A percentile compares a stretch with the other conserved stretches of the same genome.
phyloP scores from a whole-genome alignment of 2,329 filamentous ascomycete genomes.

The Monosporascus sp. region DNA sequence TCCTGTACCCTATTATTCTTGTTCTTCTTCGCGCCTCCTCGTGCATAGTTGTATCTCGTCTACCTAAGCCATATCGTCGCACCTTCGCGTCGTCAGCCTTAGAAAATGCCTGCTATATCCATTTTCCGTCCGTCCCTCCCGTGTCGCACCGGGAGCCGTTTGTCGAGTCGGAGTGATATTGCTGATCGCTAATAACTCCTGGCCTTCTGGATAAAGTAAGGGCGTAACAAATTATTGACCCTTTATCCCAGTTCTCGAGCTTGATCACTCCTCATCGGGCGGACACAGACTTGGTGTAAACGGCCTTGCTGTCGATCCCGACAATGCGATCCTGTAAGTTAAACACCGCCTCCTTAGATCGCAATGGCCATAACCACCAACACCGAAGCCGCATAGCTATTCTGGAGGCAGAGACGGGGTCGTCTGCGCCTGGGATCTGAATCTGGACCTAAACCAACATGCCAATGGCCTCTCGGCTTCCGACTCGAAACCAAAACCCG shows the following conservation, averaged over 20 bases:
- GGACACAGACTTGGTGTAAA: slow-evolving; percentile 94
- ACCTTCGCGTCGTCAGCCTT: no score
- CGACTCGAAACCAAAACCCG: slow-evolving; percentile 32
- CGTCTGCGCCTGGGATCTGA: slow-evolving; percentile 91
- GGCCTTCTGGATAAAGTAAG: no score
- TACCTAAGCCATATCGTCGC: no score
- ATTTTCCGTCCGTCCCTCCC: slow-evolving; percentile 1
- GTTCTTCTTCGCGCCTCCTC: slow-evolving; percentile 15
- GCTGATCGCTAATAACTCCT: not conserved
- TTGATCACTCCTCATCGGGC: slow-evolving; percentile 55
- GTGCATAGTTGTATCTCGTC: not conserved
- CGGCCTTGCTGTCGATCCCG: slow-evolving; percentile 79
- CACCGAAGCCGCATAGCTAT: slow-evolving; percentile 56
- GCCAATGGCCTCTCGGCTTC: slow-evolving; percentile 20
- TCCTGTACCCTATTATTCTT: slow-evolving; percentile 4
- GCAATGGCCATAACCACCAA: not conserved
- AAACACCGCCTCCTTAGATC: not conserved
- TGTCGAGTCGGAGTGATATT: not conserved
- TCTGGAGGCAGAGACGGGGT: slow-evolving; percentile 93
- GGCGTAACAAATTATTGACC: no score
- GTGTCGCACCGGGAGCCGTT: not conserved
- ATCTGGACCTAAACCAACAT: slow-evolving; percentile 54
- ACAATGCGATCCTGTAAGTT: slow-evolving; percentile 79
- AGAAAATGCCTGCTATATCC: not conserved
- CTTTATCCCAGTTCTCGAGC: slow-evolving; percentile 47